Evolutionary conservation across 345 rosid species (phyloP).

Genomic region (Citrus reticulata): DNA sequence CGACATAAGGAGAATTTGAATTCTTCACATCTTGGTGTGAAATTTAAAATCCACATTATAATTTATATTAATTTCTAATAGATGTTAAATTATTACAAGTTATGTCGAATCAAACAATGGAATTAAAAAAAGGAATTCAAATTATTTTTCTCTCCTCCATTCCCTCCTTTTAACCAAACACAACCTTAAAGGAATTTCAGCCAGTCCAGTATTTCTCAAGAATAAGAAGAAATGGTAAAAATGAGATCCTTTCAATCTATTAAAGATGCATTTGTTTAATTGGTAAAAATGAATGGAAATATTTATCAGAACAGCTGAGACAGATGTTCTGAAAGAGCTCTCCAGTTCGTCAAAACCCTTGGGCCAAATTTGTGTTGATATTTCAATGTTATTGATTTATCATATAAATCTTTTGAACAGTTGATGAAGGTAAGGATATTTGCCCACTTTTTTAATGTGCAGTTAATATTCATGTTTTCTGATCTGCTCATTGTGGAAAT

Average conservation of each 20-base stretch:
- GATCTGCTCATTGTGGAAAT: neutral
- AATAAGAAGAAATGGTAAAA: neutral
- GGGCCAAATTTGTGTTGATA: neutral
- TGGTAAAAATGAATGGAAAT: neutral
- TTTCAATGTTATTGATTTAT: neutral
- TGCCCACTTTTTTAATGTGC: neutral
- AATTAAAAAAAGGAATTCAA: too few relatives aligned
- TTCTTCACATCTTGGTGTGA: too few relatives aligned
- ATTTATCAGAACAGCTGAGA: neutral
- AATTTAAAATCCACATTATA: too few relatives aligned
- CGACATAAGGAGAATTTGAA: too few relatives aligned
- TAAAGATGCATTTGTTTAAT: neutral
- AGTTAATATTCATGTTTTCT: neutral
- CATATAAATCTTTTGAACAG: neutral
- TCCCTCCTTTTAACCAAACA: too few relatives aligned
- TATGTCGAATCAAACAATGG: too few relatives aligned
- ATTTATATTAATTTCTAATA: too few relatives aligned
- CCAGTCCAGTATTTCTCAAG: neutral
- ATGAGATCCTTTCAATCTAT: too few relatives aligned
- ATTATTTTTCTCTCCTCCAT: too few relatives aligned
- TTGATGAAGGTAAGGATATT: neutral
- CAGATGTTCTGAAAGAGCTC: neutral
- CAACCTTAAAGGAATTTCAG: neutral
- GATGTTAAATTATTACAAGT: accelerated
- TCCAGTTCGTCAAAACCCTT: neutral